phyloP scores from a whole-genome alignment of 306 rosid genomes.

The Quillaja saponaria region DNA sequence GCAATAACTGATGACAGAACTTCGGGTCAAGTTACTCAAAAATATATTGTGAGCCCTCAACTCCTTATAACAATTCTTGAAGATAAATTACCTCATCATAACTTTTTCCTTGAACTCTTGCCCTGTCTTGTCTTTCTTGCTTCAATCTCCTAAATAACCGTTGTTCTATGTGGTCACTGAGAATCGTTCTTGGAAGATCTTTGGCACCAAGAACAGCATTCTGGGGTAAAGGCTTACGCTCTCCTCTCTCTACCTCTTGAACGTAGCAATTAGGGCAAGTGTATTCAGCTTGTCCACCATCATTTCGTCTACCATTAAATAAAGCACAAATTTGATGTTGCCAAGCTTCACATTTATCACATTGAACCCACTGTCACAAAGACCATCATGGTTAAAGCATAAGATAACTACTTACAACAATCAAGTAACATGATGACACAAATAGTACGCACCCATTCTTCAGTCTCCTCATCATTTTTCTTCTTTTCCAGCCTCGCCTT shows the following conservation, averaged over 20 bases:
- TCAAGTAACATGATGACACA: slow-evolving; percentile 21
- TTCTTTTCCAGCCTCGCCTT: slow-evolving; percentile 89
- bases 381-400: slow-evolving; percentile 22
- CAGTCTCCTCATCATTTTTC: slow-evolving; percentile 96
- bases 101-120: slow-evolving; percentile 81
- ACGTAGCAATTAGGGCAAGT: slow-evolving; percentile 94
- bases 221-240: slow-evolving; percentile 89
- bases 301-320: slow-evolving; percentile 94
- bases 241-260: slow-evolving; percentile 89
- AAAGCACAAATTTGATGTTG: slow-evolving; percentile 98
- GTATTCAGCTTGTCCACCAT: slow-evolving; percentile 95
- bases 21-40: neutral
- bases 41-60: neutral
- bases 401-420: slow-evolving; percentile 27
- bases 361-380: slow-evolving; percentile 89
- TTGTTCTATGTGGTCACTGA: slow-evolving; percentile 90
- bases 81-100: slow-evolving; percentile 72
- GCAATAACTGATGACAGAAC: neutral
- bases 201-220: slow-evolving; percentile 99
- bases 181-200: slow-evolving; percentile 85
- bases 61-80: neutral
- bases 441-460: slow-evolving; percentile 74
- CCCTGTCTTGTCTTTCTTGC: slow-evolving; percentile 83
- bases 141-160: slow-evolving; percentile 65
- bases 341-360: slow-evolving; percentile 99